These are phyloP conservation scores for Yamadazyma dendronema DNA, from an alignment of 1,139 yeast genomes.

Conservation along the genomic window DNA sequence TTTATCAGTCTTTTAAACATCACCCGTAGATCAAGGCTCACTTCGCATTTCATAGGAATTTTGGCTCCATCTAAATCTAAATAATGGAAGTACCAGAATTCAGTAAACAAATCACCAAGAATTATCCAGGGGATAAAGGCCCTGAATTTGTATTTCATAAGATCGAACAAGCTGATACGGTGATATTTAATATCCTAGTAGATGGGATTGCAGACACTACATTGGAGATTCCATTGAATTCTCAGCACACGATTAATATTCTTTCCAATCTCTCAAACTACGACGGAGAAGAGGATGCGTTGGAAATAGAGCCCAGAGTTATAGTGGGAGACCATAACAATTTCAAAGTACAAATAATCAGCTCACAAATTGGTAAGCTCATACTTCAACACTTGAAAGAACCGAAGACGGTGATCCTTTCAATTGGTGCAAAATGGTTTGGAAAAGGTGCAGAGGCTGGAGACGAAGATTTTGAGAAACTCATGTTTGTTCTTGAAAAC, in stretches of 20 bases:
- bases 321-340: constrained; percentile 42
- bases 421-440: constrained; percentile 45
- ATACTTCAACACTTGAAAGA: constrained; percentile 20
- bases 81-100: constrained; percentile 1
- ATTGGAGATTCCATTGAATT: constrained; percentile 39
- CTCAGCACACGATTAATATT: constrained; percentile 28
- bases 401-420: constrained; percentile 36
- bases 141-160: constrained; percentile 30
- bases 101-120: constrained; percentile 13
- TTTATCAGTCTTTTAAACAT: no score
- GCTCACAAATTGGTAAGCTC: constrained; percentile 44
- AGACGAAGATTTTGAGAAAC: constrained; percentile 39
- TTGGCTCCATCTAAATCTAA: no score
- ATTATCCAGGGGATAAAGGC: constrained; percentile 15
- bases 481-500: constrained; percentile 38
- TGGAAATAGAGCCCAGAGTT: constrained; percentile 38
- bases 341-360: constrained; percentile 40
- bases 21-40: no score
- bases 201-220: constrained; percentile 45
- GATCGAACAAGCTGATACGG: constrained; percentile 33
- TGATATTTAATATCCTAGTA: constrained; percentile 34
- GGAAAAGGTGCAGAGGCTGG: constrained; percentile 35
- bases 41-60: no score
- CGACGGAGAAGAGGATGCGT: constrained; percentile 15
- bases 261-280: constrained; percentile 16